Conservation (phyloP, 1,139 yeast genomes). For the Geotrichum europaeum region DNA sequence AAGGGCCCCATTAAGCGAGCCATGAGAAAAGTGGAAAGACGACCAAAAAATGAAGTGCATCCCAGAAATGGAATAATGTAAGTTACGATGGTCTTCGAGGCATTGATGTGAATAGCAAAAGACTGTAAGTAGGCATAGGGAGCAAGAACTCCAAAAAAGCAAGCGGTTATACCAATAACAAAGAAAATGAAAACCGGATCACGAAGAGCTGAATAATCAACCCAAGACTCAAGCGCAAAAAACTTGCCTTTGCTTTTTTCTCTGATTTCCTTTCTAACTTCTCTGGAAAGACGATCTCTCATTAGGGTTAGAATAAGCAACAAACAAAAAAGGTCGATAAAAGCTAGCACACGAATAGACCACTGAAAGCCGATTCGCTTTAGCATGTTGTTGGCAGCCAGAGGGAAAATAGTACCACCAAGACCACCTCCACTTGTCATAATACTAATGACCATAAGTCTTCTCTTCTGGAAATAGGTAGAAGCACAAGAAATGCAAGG, state of each 20-base stretch:
- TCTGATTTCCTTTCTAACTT: slow-evolving; percentile 5
- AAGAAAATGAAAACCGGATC: slow-evolving; percentile 16
- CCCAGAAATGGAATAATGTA: slow-evolving; percentile 14
- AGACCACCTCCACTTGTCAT: slow-evolving; percentile 53
- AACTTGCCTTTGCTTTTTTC: slow-evolving; percentile 6
- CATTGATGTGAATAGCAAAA: slow-evolving; percentile 6
- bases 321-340: slow-evolving; percentile 11
- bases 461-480: slow-evolving; percentile 40
- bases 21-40: slow-evolving; percentile 7
- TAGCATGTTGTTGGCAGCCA: slow-evolving; percentile 35
- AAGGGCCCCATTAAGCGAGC: slow-evolving; percentile 14
- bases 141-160: slow-evolving; percentile 12
- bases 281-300: slow-evolving; percentile 11
- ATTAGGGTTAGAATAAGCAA: slow-evolving; percentile 4
- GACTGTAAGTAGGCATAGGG: slow-evolving; percentile 16
- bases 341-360: slow-evolving; percentile 41
- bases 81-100: background rate
- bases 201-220: slow-evolving; percentile 10
- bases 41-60: slow-evolving; percentile 13
- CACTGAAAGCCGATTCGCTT: slow-evolving; percentile 43
- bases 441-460: slow-evolving; percentile 51
- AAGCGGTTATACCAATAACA: slow-evolving; percentile 9
- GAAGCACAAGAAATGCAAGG: slow-evolving; percentile 15
- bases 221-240: slow-evolving; percentile 13
- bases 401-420: slow-evolving; percentile 52